Evolutionary conservation across 2,329 filamentous ascomycete species (phyloP).

Genomic region (Fusarium camptoceras): DNA sequence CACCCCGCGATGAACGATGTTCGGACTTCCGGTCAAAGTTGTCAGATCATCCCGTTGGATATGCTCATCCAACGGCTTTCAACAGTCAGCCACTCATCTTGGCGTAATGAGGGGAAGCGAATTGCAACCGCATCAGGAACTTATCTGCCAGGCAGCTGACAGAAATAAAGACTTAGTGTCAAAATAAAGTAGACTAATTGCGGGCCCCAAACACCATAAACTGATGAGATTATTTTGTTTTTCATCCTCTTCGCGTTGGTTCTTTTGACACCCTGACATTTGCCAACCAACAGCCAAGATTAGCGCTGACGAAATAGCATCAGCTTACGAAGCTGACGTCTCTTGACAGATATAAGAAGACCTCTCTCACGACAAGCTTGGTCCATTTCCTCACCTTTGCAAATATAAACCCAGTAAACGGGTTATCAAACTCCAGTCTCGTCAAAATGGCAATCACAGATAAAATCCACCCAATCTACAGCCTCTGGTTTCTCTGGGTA

Average conservation of each 20-base stretch:
- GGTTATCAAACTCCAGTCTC: not conserved
- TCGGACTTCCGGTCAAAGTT: not conserved
- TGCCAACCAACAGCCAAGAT: not conserved
- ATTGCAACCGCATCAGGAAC: not conserved
- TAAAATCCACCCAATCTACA: slow-evolving; percentile 35
- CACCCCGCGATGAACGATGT: not conserved
- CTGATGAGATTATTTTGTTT: fast-evolving
- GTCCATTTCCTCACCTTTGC: not conserved
- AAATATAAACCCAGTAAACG: not conserved
- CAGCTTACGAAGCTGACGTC: not conserved
- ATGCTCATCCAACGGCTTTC: not conserved
- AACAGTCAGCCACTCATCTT: not conserved
- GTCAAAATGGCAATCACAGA: slow-evolving; percentile 22
- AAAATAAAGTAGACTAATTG: not conserved
- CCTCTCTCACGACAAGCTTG: not conserved
- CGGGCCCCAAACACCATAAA: fast-evolving
- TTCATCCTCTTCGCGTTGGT: not conserved
- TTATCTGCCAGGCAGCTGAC: fast-evolving
- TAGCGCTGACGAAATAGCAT: not conserved
- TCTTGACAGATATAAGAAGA: not conserved
- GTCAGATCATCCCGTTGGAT: not conserved
- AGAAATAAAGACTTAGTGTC: not conserved
- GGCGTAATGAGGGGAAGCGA: not conserved
- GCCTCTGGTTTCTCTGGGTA: slow-evolving; percentile 40
- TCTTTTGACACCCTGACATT: fast-evolving